Evolutionary conservation across 345 rosid genomes (phyloP).

Genomic region (Ricinus communis): DNA sequence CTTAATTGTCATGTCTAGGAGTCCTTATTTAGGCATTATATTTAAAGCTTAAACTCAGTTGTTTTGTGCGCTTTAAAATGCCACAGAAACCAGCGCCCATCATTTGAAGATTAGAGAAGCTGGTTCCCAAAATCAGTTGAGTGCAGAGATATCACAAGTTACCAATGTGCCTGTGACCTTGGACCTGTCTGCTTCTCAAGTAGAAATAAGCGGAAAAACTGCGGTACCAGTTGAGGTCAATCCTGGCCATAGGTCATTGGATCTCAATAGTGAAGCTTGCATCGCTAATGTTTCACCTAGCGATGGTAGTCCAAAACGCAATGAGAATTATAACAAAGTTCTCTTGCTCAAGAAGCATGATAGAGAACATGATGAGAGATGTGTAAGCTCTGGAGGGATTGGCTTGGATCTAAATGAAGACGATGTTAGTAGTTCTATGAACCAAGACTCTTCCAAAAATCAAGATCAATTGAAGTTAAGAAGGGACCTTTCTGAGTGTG

Average conservation of each 20-base stretch:
- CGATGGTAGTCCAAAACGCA: conserved; percentile 17
- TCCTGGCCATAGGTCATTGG: conserved; percentile 29
- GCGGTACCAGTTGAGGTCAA: conserved; percentile 12
- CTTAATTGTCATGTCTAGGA: neutral
- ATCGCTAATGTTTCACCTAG: conserved; percentile 10
- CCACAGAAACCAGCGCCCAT: conserved; percentile 10
- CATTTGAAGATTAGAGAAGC: conserved; percentile 23
- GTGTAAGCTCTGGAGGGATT: conserved; percentile 30
- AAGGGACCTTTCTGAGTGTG: conserved; percentile 65
- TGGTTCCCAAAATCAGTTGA: conserved; percentile 18
- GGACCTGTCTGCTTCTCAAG: conserved; percentile 28
- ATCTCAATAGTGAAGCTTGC: conserved; percentile 40
- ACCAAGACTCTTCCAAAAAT: conserved; percentile 39
- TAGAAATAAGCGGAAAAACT: conserved; percentile 22
- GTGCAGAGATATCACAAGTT: conserved; percentile 40
- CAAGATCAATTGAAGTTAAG: conserved; percentile 25
- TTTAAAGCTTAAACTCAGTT: neutral
- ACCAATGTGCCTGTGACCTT: conserved; percentile 30
- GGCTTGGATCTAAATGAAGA: conserved; percentile 57
- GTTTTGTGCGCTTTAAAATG: neutral
- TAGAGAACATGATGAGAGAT: conserved; percentile 22
- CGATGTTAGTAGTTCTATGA: conserved; percentile 53
- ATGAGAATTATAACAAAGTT: conserved; percentile 25
- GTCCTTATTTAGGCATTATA: neutral
- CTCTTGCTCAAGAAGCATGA: conserved; percentile 27